These are phyloP conservation scores for Scheffersomyces lignosus DNA, from an alignment of 805 yeast species.

Conservation along the genomic window DNA sequence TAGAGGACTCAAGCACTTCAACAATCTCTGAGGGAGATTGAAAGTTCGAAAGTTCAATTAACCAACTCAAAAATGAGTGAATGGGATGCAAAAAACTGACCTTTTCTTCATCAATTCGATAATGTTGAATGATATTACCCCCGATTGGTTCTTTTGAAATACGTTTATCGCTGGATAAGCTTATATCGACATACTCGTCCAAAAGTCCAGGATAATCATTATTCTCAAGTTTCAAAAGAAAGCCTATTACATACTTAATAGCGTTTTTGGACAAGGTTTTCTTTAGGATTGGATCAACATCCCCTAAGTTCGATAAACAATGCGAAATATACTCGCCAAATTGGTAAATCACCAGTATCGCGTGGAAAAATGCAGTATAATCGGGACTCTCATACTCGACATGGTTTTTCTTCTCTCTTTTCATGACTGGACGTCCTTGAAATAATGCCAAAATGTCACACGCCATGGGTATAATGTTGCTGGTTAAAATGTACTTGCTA, in stretches of 20 bases:
- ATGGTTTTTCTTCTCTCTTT: conserved; percentile 75
- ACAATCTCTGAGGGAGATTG: conserved; percentile 20
- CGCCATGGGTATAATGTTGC: conserved; percentile 53
- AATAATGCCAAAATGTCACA: conserved; percentile 67
- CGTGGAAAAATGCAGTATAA: conserved; percentile 70
- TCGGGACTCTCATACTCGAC: conserved; percentile 90
- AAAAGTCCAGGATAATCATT: conserved; percentile 25
- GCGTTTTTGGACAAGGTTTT: conserved; percentile 23
- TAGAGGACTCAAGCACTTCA: conserved; percentile 16
- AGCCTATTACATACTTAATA: conserved; percentile 28
- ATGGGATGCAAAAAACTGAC: conserved; percentile 80
- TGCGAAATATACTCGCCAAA: conserved; percentile 56
- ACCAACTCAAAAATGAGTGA: conserved; percentile 70
- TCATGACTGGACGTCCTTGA: conserved; percentile 75
- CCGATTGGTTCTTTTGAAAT: conserved; percentile 22
- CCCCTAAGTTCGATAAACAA: conserved; percentile 32
- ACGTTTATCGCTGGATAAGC: conserved; percentile 11
- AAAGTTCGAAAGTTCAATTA: conserved; percentile 54
- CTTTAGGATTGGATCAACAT: conserved; percentile 6
- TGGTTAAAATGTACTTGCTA: conserved; percentile 45
- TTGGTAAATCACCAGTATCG: conserved; percentile 65
- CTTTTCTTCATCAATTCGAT: conserved; percentile 34
- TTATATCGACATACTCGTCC: conserved; percentile 28
- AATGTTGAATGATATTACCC: conserved; percentile 21
- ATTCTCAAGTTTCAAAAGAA: conserved; percentile 30